Conservation (phyloP, 306 rosid species). For the Rosa rugosa region DNA sequence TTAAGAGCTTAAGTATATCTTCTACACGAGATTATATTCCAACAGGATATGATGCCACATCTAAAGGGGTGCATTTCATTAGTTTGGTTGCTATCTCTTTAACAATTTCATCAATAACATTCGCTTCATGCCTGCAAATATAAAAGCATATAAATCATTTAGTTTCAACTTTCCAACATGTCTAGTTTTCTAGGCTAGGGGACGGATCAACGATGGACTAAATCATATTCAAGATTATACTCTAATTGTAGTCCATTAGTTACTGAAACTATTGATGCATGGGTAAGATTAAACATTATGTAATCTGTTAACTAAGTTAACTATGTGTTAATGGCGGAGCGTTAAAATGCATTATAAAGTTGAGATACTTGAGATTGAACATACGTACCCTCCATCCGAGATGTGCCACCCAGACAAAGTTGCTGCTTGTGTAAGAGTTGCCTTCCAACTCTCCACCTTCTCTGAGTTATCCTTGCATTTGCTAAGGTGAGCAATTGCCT, state of each 20-base stretch:
- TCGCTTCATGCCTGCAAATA: neutral
- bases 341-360: neutral
- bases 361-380: too few species aligned
- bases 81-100: neutral
- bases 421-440: neutral
- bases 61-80: neutral
- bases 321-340: too few species aligned
- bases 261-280: too few species aligned
- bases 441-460: neutral
- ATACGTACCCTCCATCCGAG: neutral
- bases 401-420: slow-evolving; percentile 3
- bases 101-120: neutral
- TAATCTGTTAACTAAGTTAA: too few species aligned
- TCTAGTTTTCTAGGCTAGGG: too few species aligned
- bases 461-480: neutral
- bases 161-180: too few species aligned
- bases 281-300: too few species aligned
- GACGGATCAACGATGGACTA: too few species aligned
- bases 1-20: neutral
- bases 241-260: too few species aligned
- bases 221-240: too few species aligned
- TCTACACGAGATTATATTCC: neutral
- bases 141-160: neutral
- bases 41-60: neutral
- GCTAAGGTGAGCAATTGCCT: neutral